Base-by-base conservation (phyloP, 2,329 filamentous ascomycete genomes). In the Aureobasidium namibiae region DNA sequence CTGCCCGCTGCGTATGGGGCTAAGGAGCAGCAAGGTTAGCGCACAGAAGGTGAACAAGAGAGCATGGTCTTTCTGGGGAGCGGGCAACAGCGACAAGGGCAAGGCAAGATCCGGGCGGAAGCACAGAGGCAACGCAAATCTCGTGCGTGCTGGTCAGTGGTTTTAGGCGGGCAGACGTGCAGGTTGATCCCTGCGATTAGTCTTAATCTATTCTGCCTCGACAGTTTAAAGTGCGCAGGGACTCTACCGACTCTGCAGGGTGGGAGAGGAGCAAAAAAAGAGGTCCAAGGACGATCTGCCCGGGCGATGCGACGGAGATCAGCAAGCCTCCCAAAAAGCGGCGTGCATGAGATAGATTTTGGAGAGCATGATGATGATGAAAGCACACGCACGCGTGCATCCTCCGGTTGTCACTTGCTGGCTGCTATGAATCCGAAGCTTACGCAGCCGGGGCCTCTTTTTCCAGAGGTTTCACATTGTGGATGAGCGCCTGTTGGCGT, bases 231-330 rank as follows among this genome's bases (percentile, higher is more conserved):
- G 31, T 34, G 57, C 57, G 59, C 59, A 60, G 49, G 61, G 49
- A 63, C 61, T 56, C 39, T 52, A 57, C 48, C 53, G 53, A 56
- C 21, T 46, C 41, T 46, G 29, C 52, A 56, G 39, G 52, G 52
- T 56, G 24, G 21, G 18, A n/a, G n/a, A n/a, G n/a, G 39, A 56
- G 52, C 24, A 23, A 39, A 29, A 36, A 61, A 54, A 42, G 59
- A 33, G 53, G 46, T 42, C 48, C 59, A 48, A 53, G 61, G 48
- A 52, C 53, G 60, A 63, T 63, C 56, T 61, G 61, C 61, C 59
- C 49, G 61, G 50, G 48, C 56, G 59, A 60, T 63, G 61, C 61
- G 59, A 56, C 56, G 61, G 50, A 33, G 59, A 61, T 63, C 61
- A 59, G 59, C 59, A 48, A 45, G 45, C 42, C 54, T 31, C 18